Evolutionary conservation across 2,329 filamentous ascomycete genomes (phyloP).

Genomic region (Fusarium torulosum): DNA sequence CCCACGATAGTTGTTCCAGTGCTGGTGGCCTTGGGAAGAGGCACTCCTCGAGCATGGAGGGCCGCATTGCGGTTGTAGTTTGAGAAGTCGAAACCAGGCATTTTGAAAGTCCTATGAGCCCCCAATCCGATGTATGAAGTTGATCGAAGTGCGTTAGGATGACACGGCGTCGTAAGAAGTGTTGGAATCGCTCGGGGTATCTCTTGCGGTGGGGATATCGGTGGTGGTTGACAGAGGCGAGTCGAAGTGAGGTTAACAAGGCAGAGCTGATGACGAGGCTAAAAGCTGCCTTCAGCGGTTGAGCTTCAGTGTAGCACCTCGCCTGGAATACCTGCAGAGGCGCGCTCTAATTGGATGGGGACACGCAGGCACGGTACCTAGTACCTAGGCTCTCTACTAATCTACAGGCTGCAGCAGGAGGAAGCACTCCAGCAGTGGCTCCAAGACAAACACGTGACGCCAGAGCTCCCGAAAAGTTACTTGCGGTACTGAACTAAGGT

Average conservation of each 20-base stretch:
- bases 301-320: constrained; percentile 42
- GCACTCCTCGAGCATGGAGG: constrained; percentile 92
- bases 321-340: constrained; percentile 9
- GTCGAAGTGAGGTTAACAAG: constrained; percentile 45
- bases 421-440: constrained; percentile 19
- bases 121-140: constrained; percentile 28
- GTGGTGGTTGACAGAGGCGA: constrained; percentile 31
- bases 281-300: constrained; percentile 61
- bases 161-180: constrained; percentile 21
- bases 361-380: background rate
- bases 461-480: constrained; percentile 42
- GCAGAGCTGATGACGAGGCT: constrained; percentile 67
- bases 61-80: constrained; percentile 99
- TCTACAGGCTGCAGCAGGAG: constrained; percentile 2
- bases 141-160: background rate
- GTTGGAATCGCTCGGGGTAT: constrained; percentile 37
- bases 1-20: constrained; percentile 99
- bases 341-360: constrained; percentile 47
- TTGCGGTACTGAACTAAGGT: background rate
- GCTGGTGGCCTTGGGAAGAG: constrained; percentile 96
- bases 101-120: constrained; percentile 60
- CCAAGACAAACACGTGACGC: constrained; percentile 47
- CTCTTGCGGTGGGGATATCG: constrained; percentile 41
- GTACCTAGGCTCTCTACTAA: background rate
- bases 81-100: constrained; percentile 99